A percentile compares a stretch with the other conserved stretches of the same genome.
phyloP scores from a whole-genome alignment of 352 stramenopile species.

The Globisporangium apiculatum region DNA sequence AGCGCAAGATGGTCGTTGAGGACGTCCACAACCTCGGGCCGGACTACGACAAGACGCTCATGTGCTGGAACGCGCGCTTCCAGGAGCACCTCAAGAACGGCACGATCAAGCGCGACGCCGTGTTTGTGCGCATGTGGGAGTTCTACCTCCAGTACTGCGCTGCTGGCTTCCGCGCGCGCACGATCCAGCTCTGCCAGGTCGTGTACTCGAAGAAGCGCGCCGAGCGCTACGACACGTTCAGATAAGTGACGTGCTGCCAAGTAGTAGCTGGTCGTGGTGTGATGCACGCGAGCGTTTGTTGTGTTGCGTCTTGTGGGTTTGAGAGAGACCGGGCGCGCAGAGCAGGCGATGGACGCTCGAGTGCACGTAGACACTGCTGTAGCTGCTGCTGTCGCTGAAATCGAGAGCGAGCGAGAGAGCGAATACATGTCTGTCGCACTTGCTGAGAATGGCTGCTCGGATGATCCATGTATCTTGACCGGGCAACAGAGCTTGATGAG shows the following conservation, averaged over 20 bases:
- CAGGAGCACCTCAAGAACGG: slow-evolving; percentile 71
- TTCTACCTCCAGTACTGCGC: slow-evolving; percentile 89
- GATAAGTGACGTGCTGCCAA: slow-evolving; percentile 25
- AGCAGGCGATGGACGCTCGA: no score
- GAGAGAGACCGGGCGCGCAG: no score
- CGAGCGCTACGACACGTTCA: slow-evolving; percentile 74
- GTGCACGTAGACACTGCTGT: no score
- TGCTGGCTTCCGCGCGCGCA: slow-evolving; percentile 83
- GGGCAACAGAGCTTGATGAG: no score
- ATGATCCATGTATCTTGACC: no score
- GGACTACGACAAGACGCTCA: slow-evolving; percentile 89
- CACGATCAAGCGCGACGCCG: slow-evolving; percentile 67
- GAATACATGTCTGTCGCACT: no score
- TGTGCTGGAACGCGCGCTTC: slow-evolving; percentile 86
- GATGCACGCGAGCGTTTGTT: no score
- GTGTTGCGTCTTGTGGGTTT: no score
- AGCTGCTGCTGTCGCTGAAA: no score
- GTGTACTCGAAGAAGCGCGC: slow-evolving; percentile 82
- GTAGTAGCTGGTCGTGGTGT: no score
- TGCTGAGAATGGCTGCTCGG: no score
- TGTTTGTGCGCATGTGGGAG: slow-evolving; percentile 87
- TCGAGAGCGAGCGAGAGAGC: no score
- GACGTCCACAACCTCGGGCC: slow-evolving; percentile 82
- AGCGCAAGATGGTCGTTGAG: slow-evolving; percentile 77
- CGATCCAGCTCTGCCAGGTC: slow-evolving; percentile 78